These are phyloP conservation scores for Paratinospora sagittata DNA, from an alignment of 164 flowering plant species.

Conservation along the genomic window DNA sequence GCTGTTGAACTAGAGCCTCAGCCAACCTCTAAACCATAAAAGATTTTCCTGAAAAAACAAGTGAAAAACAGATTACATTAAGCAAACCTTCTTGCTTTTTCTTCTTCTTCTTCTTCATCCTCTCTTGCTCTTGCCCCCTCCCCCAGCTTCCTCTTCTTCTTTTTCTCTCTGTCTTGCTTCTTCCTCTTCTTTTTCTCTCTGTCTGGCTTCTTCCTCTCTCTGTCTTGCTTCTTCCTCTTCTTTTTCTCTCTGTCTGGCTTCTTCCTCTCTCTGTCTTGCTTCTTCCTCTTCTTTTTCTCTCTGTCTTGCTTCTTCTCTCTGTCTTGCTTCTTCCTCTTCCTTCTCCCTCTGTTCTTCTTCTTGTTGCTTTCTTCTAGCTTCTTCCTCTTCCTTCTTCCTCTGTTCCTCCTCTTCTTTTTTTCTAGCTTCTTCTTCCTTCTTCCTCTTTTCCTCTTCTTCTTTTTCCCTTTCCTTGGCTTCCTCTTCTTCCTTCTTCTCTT, in stretches of 20 bases:
- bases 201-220: not conserved
- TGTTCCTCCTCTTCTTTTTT: slow-evolving; percentile 17
- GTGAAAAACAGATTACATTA: too few species aligned
- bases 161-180: slow-evolving; percentile 6
- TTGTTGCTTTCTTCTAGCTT: slow-evolving; percentile 11
- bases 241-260: not conserved
- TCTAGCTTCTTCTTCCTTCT: slow-evolving; percentile 13
- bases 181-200: slow-evolving; percentile 12
- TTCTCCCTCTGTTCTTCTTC: not conserved
- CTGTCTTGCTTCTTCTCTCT: slow-evolving; percentile 9
- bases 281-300: slow-evolving; percentile 6
- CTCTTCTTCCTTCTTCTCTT: slow-evolving; percentile 18
- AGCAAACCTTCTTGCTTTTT: not conserved
- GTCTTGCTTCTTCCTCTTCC: slow-evolving; percentile 14
- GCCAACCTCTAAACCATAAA: too few species aligned
- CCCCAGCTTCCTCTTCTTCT: not conserved
- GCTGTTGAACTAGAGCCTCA: too few species aligned
- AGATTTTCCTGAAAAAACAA: too few species aligned
- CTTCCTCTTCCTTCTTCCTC: slow-evolving; percentile 14
- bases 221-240: slow-evolving; percentile 6
- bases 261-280: too few species aligned
- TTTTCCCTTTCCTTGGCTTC: slow-evolving; percentile 2
- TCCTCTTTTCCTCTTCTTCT: slow-evolving; percentile 7
- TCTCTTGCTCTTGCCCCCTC: not conserved
- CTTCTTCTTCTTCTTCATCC: slow-evolving; percentile 2